Percentiles rank a stretch among this genome's conserved stretches.
These are phyloP conservation scores for Berberis thunbergii DNA, from an alignment of 164 flowering plant species.

Conservation along the genomic window DNA sequence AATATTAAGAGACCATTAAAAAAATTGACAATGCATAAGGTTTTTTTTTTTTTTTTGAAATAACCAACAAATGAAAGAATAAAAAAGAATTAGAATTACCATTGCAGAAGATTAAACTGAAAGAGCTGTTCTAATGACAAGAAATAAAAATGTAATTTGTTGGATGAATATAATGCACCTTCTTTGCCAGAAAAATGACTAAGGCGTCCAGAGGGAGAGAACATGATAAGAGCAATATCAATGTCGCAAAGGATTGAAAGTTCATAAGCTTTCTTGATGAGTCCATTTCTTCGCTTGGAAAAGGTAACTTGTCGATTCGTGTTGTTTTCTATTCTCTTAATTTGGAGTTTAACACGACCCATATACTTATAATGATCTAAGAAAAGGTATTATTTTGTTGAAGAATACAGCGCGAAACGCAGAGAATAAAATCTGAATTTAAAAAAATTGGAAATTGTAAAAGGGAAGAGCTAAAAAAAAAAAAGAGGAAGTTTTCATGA, in stretches of 20 bases:
- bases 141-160: too few relatives aligned
- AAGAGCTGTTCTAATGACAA: too few relatives aligned
- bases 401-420: neutral
- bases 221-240: conserved; percentile 69
- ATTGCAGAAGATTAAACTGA: too few relatives aligned
- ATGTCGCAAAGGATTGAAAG: conserved; percentile 64
- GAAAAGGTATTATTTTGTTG: neutral
- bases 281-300: conserved; percentile 73
- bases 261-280: conserved; percentile 73
- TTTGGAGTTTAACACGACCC: conserved; percentile 66
- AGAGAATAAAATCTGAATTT: neutral
- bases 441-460: neutral
- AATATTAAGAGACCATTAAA: neutral
- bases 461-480: neutral
- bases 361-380: conserved; percentile 13
- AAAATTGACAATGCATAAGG: neutral
- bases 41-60: neutral
- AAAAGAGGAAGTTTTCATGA: too few relatives aligned
- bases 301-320: conserved; percentile 74
- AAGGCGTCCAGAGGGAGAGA: conserved; percentile 59
- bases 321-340: conserved; percentile 66
- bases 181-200: conserved; percentile 51
- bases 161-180: conserved; percentile 15
- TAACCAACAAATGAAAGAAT: too few relatives aligned
- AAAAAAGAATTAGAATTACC: too few relatives aligned